Base-by-base conservation (phyloP, 2,329 filamentous ascomycete genomes). In the Penicillium thymicola region DNA sequence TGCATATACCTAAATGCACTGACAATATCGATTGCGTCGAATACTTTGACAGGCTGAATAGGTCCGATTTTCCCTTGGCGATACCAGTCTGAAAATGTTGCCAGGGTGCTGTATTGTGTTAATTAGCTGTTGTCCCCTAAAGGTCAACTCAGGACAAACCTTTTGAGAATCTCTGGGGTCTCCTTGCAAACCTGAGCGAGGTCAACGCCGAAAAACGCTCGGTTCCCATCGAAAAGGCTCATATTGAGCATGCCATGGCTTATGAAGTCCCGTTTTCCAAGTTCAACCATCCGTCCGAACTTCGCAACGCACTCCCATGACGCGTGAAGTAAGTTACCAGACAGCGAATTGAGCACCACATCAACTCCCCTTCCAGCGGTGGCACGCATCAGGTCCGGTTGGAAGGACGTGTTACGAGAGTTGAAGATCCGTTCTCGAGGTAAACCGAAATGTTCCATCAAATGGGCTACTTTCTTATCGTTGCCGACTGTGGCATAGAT, bases 281-380 rank as follows among this genome's bases (percentile, higher is more conserved):
- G 42, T 32, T 67, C 66, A 14, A 67, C 50, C 61, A 68, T 59
- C 6, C 55, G 63, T 0, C 69, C 69, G 34, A 64, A 64, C 5
- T 60, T 52, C 0, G 69, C 67, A 8, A 70, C 65, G 32, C 66
- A 70, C 34, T 60, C 34, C 68, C 68, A 71, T 0, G 65, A 65
- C 4, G 65, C 65, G 11, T 60, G 58, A 0, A 71, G 49, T 21
- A 66, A 54, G 14, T 65, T 57, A 0, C 66, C 67, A 2, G 65
- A 43, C 5, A 67, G 30, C 0, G 64, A 64, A 42, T 69, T 68
- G 1, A 70, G 50, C 5, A 69, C 63, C 1, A 69, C n/a, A 32
- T 69, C 61, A 0, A 69, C 63, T 2, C 66, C 65, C 5, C 41
- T 41, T 4, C 56, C 60, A 4, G 21, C 23, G 0, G 64, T 64